phyloP scores from a whole-genome alignment of 495 filamentous ascomycete genomes.

The Talaromyces liani region DNA sequence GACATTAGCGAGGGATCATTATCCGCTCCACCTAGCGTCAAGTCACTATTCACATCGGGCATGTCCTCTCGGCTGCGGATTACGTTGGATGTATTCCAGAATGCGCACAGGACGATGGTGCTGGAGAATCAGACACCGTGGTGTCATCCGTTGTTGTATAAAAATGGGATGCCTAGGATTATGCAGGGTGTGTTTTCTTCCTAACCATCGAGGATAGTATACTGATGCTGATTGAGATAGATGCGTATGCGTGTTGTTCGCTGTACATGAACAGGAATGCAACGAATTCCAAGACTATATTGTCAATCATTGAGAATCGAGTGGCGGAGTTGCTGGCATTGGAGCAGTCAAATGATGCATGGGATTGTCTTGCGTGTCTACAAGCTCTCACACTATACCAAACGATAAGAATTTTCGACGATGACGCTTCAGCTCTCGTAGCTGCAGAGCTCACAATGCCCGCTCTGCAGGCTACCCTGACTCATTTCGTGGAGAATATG shows the following conservation, averaged over 20 bases:
- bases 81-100: conserved; percentile 32
- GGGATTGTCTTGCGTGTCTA: conserved; percentile 22
- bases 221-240: conserved; percentile 16
- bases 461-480: conserved; percentile 22
- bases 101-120: conserved; percentile 39
- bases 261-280: conserved; percentile 41
- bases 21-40: not conserved
- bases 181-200: conserved; percentile 36
- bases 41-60: conserved; percentile 11
- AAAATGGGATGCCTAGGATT: conserved; percentile 34
- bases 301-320: conserved; percentile 31
- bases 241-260: conserved; percentile 41
- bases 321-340: conserved; percentile 26
- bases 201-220: not conserved
- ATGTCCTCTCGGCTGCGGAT: conserved; percentile 32
- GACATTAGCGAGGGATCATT: not conserved
- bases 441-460: conserved; percentile 38
- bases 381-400: conserved; percentile 29
- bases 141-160: conserved; percentile 41
- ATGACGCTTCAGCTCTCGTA: conserved; percentile 41
- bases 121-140: conserved; percentile 39
- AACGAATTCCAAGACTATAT: conserved; percentile 34
- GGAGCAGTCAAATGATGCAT: conserved; percentile 20
- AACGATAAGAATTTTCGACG: conserved; percentile 51
- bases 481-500: not conserved